Percentiles rank a stretch among this genome's conserved stretches.
Conservation (phyloP, 257 asterid genomes). For the Nicotiana paniculata region DNA sequence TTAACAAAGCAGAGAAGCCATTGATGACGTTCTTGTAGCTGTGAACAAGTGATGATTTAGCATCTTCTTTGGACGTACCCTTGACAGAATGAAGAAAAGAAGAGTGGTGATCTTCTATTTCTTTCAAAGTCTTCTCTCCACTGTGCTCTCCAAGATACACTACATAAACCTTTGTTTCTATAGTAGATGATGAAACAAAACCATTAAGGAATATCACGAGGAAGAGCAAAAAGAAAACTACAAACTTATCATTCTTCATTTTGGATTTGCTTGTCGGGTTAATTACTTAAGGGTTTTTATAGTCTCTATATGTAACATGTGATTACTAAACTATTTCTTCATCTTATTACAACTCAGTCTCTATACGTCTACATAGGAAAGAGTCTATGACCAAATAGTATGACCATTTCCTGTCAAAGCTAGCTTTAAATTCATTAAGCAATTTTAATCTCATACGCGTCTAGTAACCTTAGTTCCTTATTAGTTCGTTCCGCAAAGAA, state of each 20-base stretch:
- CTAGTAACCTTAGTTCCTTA: neutral
- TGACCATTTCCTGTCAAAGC: neutral
- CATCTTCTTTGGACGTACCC: constrained; percentile 31
- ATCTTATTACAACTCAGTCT: neutral
- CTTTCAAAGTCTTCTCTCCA: constrained; percentile 22
- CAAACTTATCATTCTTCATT: neutral
- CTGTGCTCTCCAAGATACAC: constrained; percentile 44
- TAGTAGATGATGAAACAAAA: neutral
- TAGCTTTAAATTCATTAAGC: neutral
- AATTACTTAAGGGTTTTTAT: neutral
- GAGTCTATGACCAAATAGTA: neutral
- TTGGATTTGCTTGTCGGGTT: neutral
- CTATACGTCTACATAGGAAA: neutral
- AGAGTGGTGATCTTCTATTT: constrained; percentile 29
- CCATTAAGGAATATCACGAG: neutral
- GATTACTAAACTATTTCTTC: neutral
- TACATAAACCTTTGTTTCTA: constrained; percentile 21
- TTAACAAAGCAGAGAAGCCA: constrained; percentile 53
- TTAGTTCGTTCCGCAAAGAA: too few relatives aligned
- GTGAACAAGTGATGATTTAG: constrained; percentile 27
- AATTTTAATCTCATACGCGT: neutral
- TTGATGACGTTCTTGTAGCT: constrained; percentile 42
- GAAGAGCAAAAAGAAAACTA: neutral
- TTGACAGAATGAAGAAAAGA: constrained; percentile 29
- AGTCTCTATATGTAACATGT: neutral